These are phyloP conservation scores for Tricholoma saponaceum DNA, from an alignment of 768 basidiomycete species.

Conservation along the genomic window DNA sequence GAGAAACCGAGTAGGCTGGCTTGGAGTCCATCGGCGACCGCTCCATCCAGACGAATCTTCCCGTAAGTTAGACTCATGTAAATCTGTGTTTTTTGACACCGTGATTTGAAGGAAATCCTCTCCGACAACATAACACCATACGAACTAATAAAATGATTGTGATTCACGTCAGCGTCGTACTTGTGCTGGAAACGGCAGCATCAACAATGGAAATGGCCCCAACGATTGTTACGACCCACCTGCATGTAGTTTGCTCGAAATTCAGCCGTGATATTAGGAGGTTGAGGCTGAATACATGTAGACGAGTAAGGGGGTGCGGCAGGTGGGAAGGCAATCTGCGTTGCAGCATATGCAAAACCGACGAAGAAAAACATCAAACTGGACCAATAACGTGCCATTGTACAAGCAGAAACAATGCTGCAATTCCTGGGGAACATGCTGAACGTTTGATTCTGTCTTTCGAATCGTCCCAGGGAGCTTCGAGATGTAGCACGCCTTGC, in stretches of 20 bases:
- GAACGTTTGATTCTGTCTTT: not conserved
- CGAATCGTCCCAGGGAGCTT: not conserved
- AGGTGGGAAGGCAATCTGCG: slow-evolving; percentile 6
- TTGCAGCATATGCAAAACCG: not conserved
- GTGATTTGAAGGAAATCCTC: not conserved
- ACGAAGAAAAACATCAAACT: not conserved
- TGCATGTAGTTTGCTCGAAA: slow-evolving; percentile 17
- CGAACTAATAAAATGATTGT: slow-evolving; percentile 13
- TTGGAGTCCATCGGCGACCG: slow-evolving; percentile 17
- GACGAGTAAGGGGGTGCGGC: slow-evolving; percentile 13
- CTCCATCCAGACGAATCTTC: slow-evolving; percentile 22
- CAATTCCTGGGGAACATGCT: not conserved
- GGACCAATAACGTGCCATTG: not conserved
- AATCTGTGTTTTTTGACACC: slow-evolving; percentile 13
- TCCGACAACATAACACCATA: not conserved
- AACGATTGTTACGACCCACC: not conserved
- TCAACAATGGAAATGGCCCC: not conserved
- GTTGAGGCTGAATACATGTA: slow-evolving; percentile 10
- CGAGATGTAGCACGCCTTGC: too few species aligned
- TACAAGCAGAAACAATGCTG: not conserved
- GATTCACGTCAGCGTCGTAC: slow-evolving; percentile 10
- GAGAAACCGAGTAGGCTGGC: slow-evolving; percentile 23
- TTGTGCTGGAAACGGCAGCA: slow-evolving; percentile 8
- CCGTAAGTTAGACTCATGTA: slow-evolving; percentile 23
- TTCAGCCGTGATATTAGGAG: slow-evolving; percentile 14